Conservation (phyloP, 1,284 basidiomycete genomes). For the Malassezia yamatoensis region DNA sequence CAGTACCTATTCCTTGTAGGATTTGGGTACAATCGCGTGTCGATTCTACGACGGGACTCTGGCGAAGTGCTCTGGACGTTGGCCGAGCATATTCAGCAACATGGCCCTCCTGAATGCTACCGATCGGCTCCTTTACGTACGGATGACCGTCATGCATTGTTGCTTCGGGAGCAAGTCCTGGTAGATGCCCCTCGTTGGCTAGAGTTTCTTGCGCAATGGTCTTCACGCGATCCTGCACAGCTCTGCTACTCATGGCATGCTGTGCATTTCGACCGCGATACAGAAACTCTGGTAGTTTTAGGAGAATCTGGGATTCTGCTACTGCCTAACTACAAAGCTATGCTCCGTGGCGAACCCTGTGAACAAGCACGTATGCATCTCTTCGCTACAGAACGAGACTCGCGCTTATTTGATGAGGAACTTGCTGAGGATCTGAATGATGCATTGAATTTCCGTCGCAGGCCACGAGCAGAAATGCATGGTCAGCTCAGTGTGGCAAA, state of each 20-base stretch:
- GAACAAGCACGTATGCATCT: slow-evolving; percentile 13
- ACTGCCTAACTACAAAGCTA: slow-evolving; percentile 25
- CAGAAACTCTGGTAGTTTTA: slow-evolving; percentile 29
- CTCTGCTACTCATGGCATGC: slow-evolving; percentile 27
- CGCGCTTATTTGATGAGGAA: slow-evolving; percentile 14
- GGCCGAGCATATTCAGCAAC: slow-evolving; percentile 21
- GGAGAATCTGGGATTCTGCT: slow-evolving; percentile 29
- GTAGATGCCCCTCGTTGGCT: background rate
- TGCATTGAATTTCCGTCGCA: background rate
- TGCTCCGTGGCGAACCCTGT: slow-evolving; percentile 18
- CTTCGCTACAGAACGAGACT: slow-evolving; percentile 18
- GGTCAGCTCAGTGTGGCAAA: slow-evolving; percentile 8
- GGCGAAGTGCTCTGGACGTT: slow-evolving; percentile 24
- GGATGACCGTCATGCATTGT: background rate
- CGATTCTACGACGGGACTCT: slow-evolving; percentile 22
- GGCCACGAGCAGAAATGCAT: background rate
- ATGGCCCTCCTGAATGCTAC: slow-evolving; percentile 14
- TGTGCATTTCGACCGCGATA: slow-evolving; percentile 30
- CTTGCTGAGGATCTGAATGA: background rate
- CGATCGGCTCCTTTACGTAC: background rate
- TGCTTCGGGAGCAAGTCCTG: background rate
- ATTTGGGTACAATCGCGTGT: slow-evolving; percentile 21
- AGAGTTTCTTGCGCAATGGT: slow-evolving; percentile 9
- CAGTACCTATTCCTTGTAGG: slow-evolving; percentile 31
- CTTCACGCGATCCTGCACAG: background rate